Percentiles rank a stretch among this genome's conserved stretches.
phyloP scores from a whole-genome alignment of 768 basidiomycete genomes.

The Hericium erinaceus region DNA sequence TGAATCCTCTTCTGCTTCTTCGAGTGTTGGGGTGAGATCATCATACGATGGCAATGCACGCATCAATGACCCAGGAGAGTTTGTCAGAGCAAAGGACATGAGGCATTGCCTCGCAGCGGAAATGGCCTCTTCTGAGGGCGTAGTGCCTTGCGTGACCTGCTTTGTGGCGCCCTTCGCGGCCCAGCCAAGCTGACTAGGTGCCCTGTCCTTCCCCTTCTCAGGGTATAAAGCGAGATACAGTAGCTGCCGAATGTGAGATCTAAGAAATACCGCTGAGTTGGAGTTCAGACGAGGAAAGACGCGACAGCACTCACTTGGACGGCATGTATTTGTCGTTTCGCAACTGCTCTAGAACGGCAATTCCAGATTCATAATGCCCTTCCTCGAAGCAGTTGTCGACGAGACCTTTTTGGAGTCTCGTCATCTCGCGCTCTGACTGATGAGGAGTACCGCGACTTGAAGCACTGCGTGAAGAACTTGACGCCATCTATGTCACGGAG shows the following conservation, averaged over 20 bases:
- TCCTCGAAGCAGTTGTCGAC: conserved; percentile 74
- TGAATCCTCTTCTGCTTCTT: conserved; percentile 8
- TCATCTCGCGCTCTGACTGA: neutral
- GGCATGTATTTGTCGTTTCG: conserved; percentile 50
- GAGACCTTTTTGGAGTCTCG: conserved; percentile 23
- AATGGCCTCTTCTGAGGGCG: conserved; percentile 5
- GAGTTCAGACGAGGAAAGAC: neutral
- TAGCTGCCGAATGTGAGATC: conserved; percentile 14
- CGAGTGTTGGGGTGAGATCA: conserved; percentile 1
- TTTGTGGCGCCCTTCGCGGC: conserved; percentile 10
- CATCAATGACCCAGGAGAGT: conserved; percentile 10
- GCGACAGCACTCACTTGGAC: conserved; percentile 36
- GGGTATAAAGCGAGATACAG: conserved; percentile 16
- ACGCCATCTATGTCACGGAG: neutral
- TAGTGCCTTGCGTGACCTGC: conserved; percentile 8
- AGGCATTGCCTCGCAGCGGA: conserved; percentile 10
- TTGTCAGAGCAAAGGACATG: conserved; percentile 8
- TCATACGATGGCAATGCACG: conserved; percentile 14
- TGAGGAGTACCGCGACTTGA: neutral
- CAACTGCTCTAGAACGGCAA: conserved; percentile 51
- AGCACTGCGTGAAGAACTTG: neutral
- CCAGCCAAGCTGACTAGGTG: neutral
- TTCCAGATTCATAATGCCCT: conserved; percentile 63
- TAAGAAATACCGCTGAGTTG: neutral
- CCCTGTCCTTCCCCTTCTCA: neutral